Percentiles rank a stretch among this genome's conserved stretches.
Evolutionary conservation across 1,139 yeast genomes (phyloP).

Genomic region (Zygosaccharomyces pseudobailii): DNA sequence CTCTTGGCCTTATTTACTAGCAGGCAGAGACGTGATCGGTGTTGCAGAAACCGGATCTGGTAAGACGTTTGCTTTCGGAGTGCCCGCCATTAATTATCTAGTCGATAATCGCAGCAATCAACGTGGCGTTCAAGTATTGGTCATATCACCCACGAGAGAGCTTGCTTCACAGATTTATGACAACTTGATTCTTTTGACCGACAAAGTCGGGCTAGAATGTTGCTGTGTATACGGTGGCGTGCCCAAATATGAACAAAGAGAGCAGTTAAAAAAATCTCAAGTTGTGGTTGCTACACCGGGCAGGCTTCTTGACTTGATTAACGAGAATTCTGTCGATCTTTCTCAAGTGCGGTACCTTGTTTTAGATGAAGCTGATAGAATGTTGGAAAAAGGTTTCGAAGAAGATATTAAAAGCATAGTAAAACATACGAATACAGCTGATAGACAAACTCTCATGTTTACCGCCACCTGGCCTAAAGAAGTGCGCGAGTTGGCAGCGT

Average conservation of each 20-base stretch:
- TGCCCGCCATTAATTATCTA: constrained; percentile 85
- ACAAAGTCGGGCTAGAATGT: constrained; percentile 57
- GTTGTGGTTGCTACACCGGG: constrained; percentile 98
- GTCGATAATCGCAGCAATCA: constrained; percentile 27
- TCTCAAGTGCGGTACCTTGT: constrained; percentile 70
- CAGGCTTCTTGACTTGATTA: constrained; percentile 81
- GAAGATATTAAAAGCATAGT: constrained; percentile 88
- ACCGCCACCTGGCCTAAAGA: constrained; percentile 99
- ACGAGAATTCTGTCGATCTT: constrained; percentile 80
- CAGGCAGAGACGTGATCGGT: constrained; percentile 85
- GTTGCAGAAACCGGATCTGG: constrained; percentile 99
- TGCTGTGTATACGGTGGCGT: constrained; percentile 97
- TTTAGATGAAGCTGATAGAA: constrained; percentile 96
- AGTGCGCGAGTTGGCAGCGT: constrained; percentile 84
- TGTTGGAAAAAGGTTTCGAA: constrained; percentile 96
- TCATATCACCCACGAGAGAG: constrained; percentile 95
- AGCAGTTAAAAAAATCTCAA: constrained; percentile 56
- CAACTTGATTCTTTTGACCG: constrained; percentile 65
- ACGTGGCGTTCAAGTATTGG: constrained; percentile 66
- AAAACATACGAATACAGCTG: constrained; percentile 78
- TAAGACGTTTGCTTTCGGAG: constrained; percentile 95
- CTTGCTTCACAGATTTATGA: constrained; percentile 91
- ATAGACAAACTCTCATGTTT: constrained; percentile 95
- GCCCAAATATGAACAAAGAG: constrained; percentile 86
- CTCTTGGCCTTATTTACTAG: constrained; percentile 88